Evolutionary conservation across 73 alveolate species (phyloP).

Genomic region (Durusdinium trenchii): DNA sequence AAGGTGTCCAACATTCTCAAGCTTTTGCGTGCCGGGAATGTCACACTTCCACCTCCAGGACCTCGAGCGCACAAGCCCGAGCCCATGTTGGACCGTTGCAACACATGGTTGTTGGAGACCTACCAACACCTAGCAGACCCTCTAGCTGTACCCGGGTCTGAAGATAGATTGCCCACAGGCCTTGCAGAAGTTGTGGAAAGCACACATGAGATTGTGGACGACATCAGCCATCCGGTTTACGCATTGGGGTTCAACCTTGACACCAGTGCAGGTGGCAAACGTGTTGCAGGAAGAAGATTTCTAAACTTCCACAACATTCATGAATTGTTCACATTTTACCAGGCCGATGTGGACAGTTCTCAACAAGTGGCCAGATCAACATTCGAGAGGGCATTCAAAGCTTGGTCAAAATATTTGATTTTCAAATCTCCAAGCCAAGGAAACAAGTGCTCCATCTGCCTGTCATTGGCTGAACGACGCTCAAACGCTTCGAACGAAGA

Average conservation of each 20-base stretch:
- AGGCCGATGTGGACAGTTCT: neutral
- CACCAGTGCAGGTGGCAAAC: neutral
- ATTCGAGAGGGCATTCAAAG: too few species aligned
- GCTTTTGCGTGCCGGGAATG: neutral
- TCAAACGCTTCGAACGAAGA: neutral
- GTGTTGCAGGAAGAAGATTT: neutral
- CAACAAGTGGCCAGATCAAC: neutral
- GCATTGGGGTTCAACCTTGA: neutral
- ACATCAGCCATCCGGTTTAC: neutral
- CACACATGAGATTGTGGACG: neutral
- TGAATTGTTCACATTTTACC: neutral
- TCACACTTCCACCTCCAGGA: neutral
- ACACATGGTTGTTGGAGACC: neutral
- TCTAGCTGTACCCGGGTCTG: neutral
- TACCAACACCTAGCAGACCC: neutral
- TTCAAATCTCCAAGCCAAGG: neutral
- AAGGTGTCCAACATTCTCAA: neutral
- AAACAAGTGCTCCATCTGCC: neutral
- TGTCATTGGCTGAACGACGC: neutral
- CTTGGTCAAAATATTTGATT: neutral
- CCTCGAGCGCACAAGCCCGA: neutral
- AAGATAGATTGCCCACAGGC: too few species aligned
- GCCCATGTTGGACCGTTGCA: neutral
- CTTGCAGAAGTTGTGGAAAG: neutral
- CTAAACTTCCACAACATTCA: neutral